Evolutionary conservation across 2,329 filamentous ascomycete species (phyloP), one percentile per base, ranked within the genome.

Genomic region (Clarireedia sp.): DNA sequence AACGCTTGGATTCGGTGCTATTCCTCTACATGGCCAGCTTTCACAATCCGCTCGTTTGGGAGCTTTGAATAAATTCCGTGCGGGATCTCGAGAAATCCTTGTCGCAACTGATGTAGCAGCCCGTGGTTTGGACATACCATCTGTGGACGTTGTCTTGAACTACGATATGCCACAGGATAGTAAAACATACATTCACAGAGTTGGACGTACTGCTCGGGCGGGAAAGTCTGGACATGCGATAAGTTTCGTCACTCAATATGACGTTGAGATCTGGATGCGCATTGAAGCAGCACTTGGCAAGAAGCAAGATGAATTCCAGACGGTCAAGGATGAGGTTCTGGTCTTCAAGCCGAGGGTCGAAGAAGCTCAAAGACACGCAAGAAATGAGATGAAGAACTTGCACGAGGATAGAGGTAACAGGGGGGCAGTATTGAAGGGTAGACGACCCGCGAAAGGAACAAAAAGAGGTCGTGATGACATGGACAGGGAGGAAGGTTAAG

Each of bases 51-150:
- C 89, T 16, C 89, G 94, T 62, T 75, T 97, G 0, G 91, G 90
- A 6, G 89, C 94, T 0, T 76, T 99, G 8, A 89, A 87, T 69
- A 97, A 97, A 69, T 97, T 99, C 78, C 85, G 87, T 54, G 78
- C 86, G 3, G 83, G 85, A 7, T 82, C 80, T n/a, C 79, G 90
- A 43, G 83, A 95, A 62, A 92, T 99, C 40, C 80, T 99, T 3
- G 87, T 96, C 3, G 90, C 90, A 10, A 96, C 91, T 0, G 91
- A 96, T 69, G 89, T 96, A n/a, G 91, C 91, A 1, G 89, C 91
- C 1, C 85, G 91, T 69, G 92, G 91, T 77, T 78, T 96, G 6
- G 91, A 96, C 75, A 95, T 96, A 47, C 90, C 90, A 12, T 86
- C 83, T n/a, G 90, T 96, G 12, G 90, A 95, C 62, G 74, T 92